Evolutionary conservation across 2,329 filamentous ascomycete species (phyloP), one percentile per base, ranked within the genome.

Genomic region (Cadophora malorum): DNA sequence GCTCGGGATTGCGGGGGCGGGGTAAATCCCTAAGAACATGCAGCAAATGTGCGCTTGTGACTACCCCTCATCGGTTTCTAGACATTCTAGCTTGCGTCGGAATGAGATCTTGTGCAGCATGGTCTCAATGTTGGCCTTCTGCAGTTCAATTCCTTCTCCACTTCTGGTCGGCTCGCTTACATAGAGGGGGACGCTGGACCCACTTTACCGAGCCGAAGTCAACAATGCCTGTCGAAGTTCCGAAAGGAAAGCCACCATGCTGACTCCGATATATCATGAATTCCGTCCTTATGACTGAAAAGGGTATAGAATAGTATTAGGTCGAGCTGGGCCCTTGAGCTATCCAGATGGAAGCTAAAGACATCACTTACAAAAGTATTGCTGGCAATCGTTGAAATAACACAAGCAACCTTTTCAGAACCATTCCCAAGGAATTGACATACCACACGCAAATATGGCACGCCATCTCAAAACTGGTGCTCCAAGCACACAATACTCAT

Each of bases 171-270:
- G 52, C 28, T 55, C 52, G 25, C 52, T 55, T 55, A 53, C 50
- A 38, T 4, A 38, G 2, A 38, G 35, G 50, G 50, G 25, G 28
- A n/a, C 5, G 28, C 5, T 33, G 4, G 52, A 55, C 52, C 52
- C 25, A 55, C 52, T 31, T 55, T 55, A 55, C 52, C 52, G 25
- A 55, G 52, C 52, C 52, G 45, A 49, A 49, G n/a, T 45, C 45
- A 49, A 49, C 45, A 49, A 21, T 49, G 45, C 45, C 45, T 49
- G 45, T 21, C 9, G 35, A 2, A 14, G 12, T 38, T 49, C 45
- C 45, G 52, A 55, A 12, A 55, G 14, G 25, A n/a, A 55, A n/a
- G n/a, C 14, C 28, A n/a, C 19, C 28, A 25, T 53, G 23, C 23
- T 10, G 3, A n/a, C 28, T 31, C 14, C 5, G 28, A n/a, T 9